Evolutionary conservation across 768 basidiomycete genomes (phyloP), one percentile per base, ranked within the genome.

Genomic region (Filobasidium wieringae): DNA sequence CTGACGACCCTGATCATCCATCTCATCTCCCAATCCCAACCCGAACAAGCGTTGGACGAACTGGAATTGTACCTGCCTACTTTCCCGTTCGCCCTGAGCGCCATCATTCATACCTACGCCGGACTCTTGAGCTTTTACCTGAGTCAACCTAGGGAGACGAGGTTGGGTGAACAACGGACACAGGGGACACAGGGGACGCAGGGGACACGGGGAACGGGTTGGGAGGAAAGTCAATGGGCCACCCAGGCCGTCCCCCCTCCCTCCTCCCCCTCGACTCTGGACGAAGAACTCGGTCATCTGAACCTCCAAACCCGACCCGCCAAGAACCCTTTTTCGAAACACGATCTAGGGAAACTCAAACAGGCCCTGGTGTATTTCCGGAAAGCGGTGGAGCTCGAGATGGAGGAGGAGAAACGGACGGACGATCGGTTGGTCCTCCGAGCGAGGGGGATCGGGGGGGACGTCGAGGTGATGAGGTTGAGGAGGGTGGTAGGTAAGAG

Each of bases 21-120:
- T 31, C 76, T 90, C 22, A 81, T 90, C 56, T 64, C 79, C 19
- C 70, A 77, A 19, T 79, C 77, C 4, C 78, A 78, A 66, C 78
- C 85, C 64, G 78, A 78, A 56, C 81, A 84, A 53, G 91, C 90
- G 1, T 75, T 90, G 55, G 85, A 88, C 60, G 87, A 95, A 68
- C 75, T 93, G 12, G 87, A 91, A 68, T 78, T 91, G 88, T 92
- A 87, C 70, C 79, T 93, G 5, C 87, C 88, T 1, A 85, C 87
- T 2, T 85, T 86, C 69, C 91, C 91, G 1, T 93, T 84, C 75
- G 84, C 84, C 67, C 85, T 88, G 63, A 87, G 88, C 62, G 79
- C 85, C 1, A 75, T 82, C 7, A 76, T 93, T 29, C 87, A 93
- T 66, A 77, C 82, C 15, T 91, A 92, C 61, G 88, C 90, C 2